phyloP scores from a whole-genome alignment of 805 yeast species.

The Metschnikowia dekortorum region DNA sequence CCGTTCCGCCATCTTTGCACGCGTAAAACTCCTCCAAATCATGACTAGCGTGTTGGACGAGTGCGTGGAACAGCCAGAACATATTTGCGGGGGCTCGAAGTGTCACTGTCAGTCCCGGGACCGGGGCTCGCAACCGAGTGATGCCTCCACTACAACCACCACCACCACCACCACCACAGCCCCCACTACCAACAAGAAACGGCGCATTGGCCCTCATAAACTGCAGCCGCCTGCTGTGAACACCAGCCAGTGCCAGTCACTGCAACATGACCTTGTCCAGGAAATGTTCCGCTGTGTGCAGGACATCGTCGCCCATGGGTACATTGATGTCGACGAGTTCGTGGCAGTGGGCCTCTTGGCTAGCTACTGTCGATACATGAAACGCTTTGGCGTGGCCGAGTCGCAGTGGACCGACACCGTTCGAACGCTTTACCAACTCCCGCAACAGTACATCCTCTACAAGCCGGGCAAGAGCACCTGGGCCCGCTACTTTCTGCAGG shows the following conservation, averaged over 20 bases:
- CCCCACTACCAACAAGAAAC: too few relatives aligned
- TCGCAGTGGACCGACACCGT: constrained; percentile 24
- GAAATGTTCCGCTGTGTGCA: constrained; percentile 18
- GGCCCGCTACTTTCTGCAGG: constrained; percentile 24
- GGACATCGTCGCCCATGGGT: constrained; percentile 21
- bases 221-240: too few relatives aligned
- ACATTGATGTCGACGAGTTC: constrained; percentile 31
- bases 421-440: constrained; percentile 21
- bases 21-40: constrained; percentile 21
- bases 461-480: constrained; percentile 28
- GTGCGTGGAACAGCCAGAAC: background rate
- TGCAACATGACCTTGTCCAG: background rate
- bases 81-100: background rate
- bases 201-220: too few relatives aligned
- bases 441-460: constrained; percentile 19
- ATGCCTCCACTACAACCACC: too few relatives aligned
- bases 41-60: constrained; percentile 12
- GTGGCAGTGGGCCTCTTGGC: constrained; percentile 24
- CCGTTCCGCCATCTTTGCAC: constrained; percentile 40
- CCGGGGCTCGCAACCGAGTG: background rate
- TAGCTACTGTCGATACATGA: constrained; percentile 13
- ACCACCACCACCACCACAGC: too few relatives aligned
- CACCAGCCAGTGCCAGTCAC: too few relatives aligned
- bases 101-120: background rate
- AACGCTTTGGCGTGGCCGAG: background rate